Percentiles rank a stretch among this genome's conserved stretches.
phyloP scores from a whole-genome alignment of 2,329 filamentous ascomycete species.

The Colletotrichum nymphaeae region DNA sequence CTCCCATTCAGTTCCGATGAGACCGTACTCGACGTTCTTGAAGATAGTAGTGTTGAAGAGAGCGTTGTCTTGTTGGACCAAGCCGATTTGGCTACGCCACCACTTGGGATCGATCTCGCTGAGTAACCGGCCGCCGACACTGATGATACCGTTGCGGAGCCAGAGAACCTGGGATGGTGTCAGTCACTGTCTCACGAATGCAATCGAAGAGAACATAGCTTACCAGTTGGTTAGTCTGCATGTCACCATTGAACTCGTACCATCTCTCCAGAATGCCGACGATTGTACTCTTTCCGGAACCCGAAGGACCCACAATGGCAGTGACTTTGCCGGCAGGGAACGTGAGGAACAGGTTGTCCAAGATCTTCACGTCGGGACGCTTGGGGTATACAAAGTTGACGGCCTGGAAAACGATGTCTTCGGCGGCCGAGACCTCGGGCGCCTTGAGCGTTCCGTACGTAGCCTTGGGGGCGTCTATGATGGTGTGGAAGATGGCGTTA shows the following conservation, averaged over 20 bases:
- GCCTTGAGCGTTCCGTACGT: slow-evolving; percentile 52
- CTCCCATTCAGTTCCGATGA: slow-evolving; percentile 51
- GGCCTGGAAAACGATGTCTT: slow-evolving; percentile 59
- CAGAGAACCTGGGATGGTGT: slow-evolving; percentile 47
- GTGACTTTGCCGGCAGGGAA: slow-evolving; percentile 49
- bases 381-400: slow-evolving; percentile 50
- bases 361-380: slow-evolving; percentile 46
- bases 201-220: slow-evolving; percentile 84
- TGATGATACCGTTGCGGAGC: slow-evolving; percentile 43
- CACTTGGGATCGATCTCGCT: slow-evolving; percentile 85
- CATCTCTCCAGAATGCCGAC: slow-evolving; percentile 52
- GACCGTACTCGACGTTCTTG: slow-evolving; percentile 60
- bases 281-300: slow-evolving; percentile 54
- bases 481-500: slow-evolving; percentile 49
- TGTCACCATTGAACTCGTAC: slow-evolving; percentile 44
- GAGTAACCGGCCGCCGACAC: slow-evolving; percentile 49
- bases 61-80: slow-evolving; percentile 78
- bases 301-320: slow-evolving; percentile 46
- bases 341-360: slow-evolving; percentile 46
- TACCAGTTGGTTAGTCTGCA: slow-evolving; percentile 30
- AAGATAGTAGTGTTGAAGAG: slow-evolving; percentile 67
- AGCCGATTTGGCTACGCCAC: slow-evolving; percentile 89
- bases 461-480: slow-evolving; percentile 59
- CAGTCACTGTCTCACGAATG: slow-evolving; percentile 65
- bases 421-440: slow-evolving; percentile 61